These are phyloP conservation scores for Pseudogymnoascus sp. DNA, from an alignment of 2,329 filamentous ascomycete genomes.

Conservation along the genomic window DNA sequence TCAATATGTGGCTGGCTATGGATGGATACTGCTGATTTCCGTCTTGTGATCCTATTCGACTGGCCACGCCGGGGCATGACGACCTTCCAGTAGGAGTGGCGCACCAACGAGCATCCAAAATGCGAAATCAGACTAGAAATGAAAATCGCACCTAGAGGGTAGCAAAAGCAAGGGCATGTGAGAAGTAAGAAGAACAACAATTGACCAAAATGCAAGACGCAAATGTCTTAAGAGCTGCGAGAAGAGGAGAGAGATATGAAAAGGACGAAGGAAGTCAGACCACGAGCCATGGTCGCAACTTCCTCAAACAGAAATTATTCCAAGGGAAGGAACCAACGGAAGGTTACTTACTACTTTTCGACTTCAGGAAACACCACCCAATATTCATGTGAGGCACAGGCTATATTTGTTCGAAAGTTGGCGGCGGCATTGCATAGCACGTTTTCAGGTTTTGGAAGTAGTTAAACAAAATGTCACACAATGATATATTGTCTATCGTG, in stretches of 20 bases:
- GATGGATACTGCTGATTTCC: conserved; percentile 46
- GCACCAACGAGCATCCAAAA: not conserved
- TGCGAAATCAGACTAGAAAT: not conserved
- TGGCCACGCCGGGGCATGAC: conserved; percentile 34
- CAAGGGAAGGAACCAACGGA: not conserved
- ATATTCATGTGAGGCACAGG: not conserved
- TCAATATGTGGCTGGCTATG: conserved; percentile 42
- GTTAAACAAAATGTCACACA: not conserved
- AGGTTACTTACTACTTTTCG: not conserved
- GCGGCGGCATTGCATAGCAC: not conserved
- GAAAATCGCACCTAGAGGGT: not conserved
- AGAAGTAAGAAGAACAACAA: not conserved
- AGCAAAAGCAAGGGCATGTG: not conserved
- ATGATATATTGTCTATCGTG: conserved; percentile 8
- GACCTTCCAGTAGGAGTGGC: not conserved
- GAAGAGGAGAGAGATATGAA: conserved; percentile 25
- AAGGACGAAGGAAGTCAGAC: conserved; percentile 21
- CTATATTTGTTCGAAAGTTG: not conserved
- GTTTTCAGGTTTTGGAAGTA: not conserved
- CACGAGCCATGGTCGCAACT: not conserved
- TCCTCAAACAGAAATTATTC: not conserved
- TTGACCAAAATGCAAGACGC: conserved; percentile 17
- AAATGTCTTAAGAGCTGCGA: conserved; percentile 22
- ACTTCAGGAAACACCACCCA: not conserved
- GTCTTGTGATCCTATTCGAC: conserved; percentile 19